Evolutionary conservation across 768 basidiomycete genomes (phyloP), one percentile per base, ranked within the genome.

Genomic region (Tylopilus felleus): DNA sequence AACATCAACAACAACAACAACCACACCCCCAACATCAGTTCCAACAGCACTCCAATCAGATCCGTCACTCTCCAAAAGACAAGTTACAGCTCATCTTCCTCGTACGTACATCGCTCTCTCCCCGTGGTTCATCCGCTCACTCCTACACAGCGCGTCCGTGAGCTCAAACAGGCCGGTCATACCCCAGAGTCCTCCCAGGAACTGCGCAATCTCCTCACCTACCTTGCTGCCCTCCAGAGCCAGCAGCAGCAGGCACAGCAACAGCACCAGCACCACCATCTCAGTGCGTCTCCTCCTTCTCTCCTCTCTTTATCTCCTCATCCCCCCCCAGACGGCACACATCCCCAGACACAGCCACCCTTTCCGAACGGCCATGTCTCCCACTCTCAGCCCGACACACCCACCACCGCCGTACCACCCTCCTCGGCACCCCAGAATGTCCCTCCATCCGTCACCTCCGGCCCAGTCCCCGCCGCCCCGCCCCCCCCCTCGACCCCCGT

Each of bases 401-500:
- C 50, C 17, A 19, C 40, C 5, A 13, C 49, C 38, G 1, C 45
- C 23, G 33, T 42, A 3, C 80, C 61, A 74, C 77, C 51, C 49
- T n/a, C 60, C 41, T 53, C 64, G n/a, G 58, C 68, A 14, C 55
- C 63, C 0, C 66, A 73, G 28, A 64, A 76, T 55, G 43, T 63
- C 68, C 27, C 71, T 5, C 51, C 60, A 5, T 74, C 80, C 39
- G 67, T 81, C 51, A 69, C 77, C 13, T 74, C 79, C 6, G 83
- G 82, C 41, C 78, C 84, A 13, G 64, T 76, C 1, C 82, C 78
- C 46, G 57, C 78, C 13, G 73, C 77, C 36, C 81, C 82, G 13
- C 69, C 75, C 19, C 74, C 80, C n/a, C 80, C 86, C 3, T 77
- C 82, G 27, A 86, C 88, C 0, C 87, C 90, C 36, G 83, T 92